A percentile compares a stretch with the other conserved stretches of the same genome.
phyloP scores from a whole-genome alignment of 2,329 filamentous ascomycete genomes.

The Pestalotiopsis sp. region DNA sequence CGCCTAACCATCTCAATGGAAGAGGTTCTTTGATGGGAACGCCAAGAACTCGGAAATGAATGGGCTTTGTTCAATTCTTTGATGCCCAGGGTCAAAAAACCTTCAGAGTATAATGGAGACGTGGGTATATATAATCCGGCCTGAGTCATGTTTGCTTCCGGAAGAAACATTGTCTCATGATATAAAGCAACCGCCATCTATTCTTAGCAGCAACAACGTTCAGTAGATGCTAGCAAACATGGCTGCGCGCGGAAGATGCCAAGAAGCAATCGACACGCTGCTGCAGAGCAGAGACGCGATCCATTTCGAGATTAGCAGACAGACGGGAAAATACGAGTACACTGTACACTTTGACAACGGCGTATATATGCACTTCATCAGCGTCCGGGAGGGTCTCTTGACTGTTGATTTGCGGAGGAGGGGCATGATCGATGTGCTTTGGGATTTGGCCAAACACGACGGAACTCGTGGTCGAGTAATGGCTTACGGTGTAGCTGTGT shows the following conservation, averaged over 20 bases:
- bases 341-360: background rate
- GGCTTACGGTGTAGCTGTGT: background rate
- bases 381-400: background rate
- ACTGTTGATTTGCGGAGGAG: background rate
- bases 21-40: background rate
- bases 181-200: background rate
- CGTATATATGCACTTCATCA: background rate
- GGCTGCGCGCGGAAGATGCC: background rate
- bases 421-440: background rate
- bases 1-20: background rate
- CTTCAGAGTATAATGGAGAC: background rate
- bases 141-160: background rate
- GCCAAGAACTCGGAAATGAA: background rate
- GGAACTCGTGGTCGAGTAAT: background rate
- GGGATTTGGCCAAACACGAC: conserved; percentile 1
- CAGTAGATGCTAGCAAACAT: background rate
- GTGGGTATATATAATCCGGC: background rate
- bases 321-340: background rate
- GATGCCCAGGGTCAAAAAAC: background rate
- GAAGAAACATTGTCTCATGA: background rate
- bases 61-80: background rate
- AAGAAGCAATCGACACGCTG: background rate
- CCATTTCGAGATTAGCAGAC: background rate
- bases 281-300: background rate
- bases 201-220: background rate